Percentiles rank a stretch among this genome's conserved stretches.
These are phyloP conservation scores for Acacia crassicarpa DNA, from an alignment of 306 rosid species.

Conservation along the genomic window DNA sequence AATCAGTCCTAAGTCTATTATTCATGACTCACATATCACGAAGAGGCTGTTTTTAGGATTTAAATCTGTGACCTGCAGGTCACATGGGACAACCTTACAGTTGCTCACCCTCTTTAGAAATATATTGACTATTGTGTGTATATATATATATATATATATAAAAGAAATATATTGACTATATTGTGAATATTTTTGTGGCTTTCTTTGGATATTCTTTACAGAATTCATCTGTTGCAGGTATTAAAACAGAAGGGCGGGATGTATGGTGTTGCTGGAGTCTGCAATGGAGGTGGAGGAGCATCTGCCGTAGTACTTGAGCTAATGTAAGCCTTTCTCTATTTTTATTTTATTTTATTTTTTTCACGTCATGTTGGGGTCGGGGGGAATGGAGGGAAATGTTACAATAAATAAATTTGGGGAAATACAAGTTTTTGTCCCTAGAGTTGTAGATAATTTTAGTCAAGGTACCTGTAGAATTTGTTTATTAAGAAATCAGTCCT, in stretches of 20 bases:
- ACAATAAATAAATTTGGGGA: neutral
- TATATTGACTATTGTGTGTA: too few relatives aligned
- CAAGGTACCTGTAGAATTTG: neutral
- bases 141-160: too few relatives aligned
- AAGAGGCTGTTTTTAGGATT: too few relatives aligned
- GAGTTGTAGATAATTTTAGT: neutral
- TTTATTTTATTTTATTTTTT: too few relatives aligned
- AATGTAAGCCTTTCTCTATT: slow-evolving; percentile 50
- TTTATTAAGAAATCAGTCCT: neutral
- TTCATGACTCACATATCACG: too few relatives aligned
- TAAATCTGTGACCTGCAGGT: too few relatives aligned
- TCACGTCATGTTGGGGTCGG: neutral
- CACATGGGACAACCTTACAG: too few relatives aligned
- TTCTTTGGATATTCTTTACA: slow-evolving; percentile 25
- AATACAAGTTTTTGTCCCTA: neutral
- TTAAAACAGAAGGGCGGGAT: slow-evolving; percentile 74
- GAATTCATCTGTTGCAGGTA: slow-evolving; percentile 56
- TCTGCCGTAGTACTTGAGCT: slow-evolving; percentile 86
- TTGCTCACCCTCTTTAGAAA: too few relatives aligned
- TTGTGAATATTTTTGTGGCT: slow-evolving; percentile 6
- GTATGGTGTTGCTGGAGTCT: slow-evolving; percentile 81
- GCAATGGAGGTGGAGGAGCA: slow-evolving; percentile 99
- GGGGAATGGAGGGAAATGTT: neutral
- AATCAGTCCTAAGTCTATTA: too few relatives aligned
- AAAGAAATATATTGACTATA: neutral